These are phyloP conservation scores for Podila epigama DNA, from an alignment of 192 early-diverging fungal genomes.

Conservation along the genomic window DNA sequence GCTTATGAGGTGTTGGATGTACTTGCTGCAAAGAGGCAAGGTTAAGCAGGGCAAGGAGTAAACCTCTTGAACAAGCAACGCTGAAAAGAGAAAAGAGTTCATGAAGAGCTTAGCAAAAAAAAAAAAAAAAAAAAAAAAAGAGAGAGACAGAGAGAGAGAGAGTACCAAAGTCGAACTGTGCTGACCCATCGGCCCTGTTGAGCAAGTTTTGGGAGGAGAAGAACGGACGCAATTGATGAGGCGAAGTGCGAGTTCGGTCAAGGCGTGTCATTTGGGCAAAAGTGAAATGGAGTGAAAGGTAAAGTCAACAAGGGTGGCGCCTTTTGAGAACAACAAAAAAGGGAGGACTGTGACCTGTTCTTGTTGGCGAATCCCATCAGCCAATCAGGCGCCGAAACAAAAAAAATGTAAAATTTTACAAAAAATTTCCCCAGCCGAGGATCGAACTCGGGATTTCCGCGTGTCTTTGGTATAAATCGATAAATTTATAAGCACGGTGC, in stretches of 20 bases:
- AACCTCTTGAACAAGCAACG: too few species aligned
- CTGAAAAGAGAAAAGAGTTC: too few species aligned
- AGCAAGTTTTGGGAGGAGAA: conserved; percentile 72
- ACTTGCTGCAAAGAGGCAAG: neutral
- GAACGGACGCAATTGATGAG: conserved; percentile 75
- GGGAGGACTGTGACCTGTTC: neutral
- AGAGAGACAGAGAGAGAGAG: neutral
- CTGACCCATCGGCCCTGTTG: conserved; percentile 85
- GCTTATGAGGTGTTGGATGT: neutral
- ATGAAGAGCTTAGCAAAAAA: neutral
- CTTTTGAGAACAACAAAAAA: conserved; percentile 5
- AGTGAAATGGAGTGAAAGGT: neutral
- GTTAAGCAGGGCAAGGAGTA: too few species aligned
- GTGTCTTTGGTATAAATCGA: conserved; percentile 65
- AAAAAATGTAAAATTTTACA: conserved; percentile 10
- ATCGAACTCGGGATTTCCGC: conserved; percentile 71
- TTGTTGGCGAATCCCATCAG: too few species aligned
- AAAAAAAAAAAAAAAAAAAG: neutral
- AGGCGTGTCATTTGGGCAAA: conserved; percentile 24
- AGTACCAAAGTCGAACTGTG: conserved; percentile 79
- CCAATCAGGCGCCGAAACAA: too few species aligned
- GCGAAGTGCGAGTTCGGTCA: conserved; percentile 41
- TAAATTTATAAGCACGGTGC: conserved; percentile 66
- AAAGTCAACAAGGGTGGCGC: neutral
- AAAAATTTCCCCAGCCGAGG: conserved; percentile 65